Percentiles rank a stretch among this genome's conserved stretches.
Conservation (phyloP, 2,329 filamentous ascomycete species). For the Tolypocladium nubicola region DNA sequence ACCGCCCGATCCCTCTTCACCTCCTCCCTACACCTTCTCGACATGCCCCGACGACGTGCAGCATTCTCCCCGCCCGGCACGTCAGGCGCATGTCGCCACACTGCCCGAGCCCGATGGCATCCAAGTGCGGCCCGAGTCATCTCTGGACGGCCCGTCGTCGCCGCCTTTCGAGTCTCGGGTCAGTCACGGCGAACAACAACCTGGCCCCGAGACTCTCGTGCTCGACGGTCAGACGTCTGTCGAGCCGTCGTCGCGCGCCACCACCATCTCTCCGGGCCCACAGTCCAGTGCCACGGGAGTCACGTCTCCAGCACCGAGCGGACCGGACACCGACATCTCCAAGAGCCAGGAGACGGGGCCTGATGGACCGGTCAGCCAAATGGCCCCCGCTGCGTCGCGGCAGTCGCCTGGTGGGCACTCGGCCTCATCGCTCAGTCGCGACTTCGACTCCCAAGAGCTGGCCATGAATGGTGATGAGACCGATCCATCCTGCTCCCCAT, state of each 20-base stretch:
- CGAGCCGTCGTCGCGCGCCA: constrained; percentile 24
- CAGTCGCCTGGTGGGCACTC: constrained; percentile 4
- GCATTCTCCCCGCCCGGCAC: constrained; percentile 12
- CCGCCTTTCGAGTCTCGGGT: constrained; percentile 6
- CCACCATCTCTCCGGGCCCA: constrained; percentile 33
- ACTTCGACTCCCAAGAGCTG: constrained; percentile 12
- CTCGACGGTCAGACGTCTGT: constrained; percentile 14
- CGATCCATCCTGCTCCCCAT: constrained; percentile 16
- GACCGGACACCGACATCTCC: constrained; percentile 16
- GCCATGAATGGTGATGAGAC: constrained; percentile 17
- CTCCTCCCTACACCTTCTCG: constrained; percentile 26
- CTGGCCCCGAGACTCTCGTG: constrained; percentile 10
- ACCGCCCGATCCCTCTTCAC: constrained; percentile 24
- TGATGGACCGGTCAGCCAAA: constrained; percentile 2
- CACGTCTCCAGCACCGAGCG: constrained; percentile 21
- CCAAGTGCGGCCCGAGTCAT: constrained; percentile 10
- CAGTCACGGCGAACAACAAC: background rate
- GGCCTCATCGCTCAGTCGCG: constrained; percentile 7
- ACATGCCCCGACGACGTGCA: constrained; percentile 33
- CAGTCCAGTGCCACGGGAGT: constrained; percentile 21
- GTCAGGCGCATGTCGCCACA: constrained; percentile 13
- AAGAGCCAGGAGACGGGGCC: constrained; percentile 20
- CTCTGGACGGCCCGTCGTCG: constrained; percentile 11
- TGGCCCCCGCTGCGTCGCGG: background rate
- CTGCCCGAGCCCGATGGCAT: constrained; percentile 9